These are phyloP conservation scores for Purpureocillium takamizusanense DNA, from an alignment of 2,329 filamentous ascomycete genomes.

Conservation along the genomic window DNA sequence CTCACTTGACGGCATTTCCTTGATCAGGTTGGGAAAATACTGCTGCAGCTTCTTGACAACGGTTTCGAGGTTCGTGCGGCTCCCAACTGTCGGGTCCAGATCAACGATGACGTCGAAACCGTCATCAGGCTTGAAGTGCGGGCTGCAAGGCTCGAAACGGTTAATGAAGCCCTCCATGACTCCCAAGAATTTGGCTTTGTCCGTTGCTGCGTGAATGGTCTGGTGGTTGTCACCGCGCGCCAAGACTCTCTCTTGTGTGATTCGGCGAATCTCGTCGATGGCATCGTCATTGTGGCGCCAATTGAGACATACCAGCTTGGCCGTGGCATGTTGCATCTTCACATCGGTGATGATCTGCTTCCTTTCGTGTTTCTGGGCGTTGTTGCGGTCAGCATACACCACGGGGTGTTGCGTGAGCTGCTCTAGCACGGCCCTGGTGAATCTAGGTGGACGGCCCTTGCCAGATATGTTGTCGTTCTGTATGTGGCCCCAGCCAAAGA, in stretches of 20 bases:
- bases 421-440: conserved; percentile 62
- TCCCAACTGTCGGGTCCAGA: conserved; percentile 68
- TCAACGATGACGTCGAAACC: conserved; percentile 80
- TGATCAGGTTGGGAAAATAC: conserved; percentile 70
- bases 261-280: conserved; percentile 61
- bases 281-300: conserved; percentile 77
- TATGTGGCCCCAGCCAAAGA: conserved; percentile 87
- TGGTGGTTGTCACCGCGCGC: conserved; percentile 92
- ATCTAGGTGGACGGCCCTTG: conserved; percentile 66
- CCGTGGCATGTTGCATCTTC: conserved; percentile 48
- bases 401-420: conserved; percentile 56
- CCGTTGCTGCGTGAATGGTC: conserved; percentile 81
- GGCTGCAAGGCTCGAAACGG: conserved; percentile 72
- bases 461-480: conserved; percentile 95
- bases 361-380: conserved; percentile 80
- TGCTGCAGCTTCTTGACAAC: conserved; percentile 62
- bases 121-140: conserved; percentile 60
- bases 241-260: conserved; percentile 73
- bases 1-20: conserved; percentile 58
- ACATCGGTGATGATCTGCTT: conserved; percentile 81
- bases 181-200: conserved; percentile 62
- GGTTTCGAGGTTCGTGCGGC: conserved; percentile 76
- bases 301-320: conserved; percentile 75
- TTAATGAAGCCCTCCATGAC: conserved; percentile 94
- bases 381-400: conserved; percentile 90